Base-by-base conservation (phyloP, 352 stramenopile species). In the Globisporangium orthogonon region DNA sequence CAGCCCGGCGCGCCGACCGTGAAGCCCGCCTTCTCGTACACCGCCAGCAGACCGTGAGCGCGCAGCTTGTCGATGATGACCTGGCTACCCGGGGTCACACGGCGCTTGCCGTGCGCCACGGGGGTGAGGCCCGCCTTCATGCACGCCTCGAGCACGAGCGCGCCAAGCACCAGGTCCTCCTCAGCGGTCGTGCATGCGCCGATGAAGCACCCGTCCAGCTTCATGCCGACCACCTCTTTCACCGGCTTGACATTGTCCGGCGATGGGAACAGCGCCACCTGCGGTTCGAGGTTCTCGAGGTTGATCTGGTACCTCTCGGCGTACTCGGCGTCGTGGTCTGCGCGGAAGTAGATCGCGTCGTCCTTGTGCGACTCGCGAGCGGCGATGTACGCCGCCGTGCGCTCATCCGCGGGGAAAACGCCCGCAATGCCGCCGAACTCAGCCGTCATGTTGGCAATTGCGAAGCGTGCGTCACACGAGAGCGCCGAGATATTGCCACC, bases 371-470 rank as follows among this genome's bases (percentile, higher is more conserved):
- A 74, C 14, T 70, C 64, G 29, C 83, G 81, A 14, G 40, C 40
- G 40, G 15, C 17, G 40, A 94, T 84, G 76, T 91, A 94, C 33
- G 81, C 83, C 15, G 80, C 79, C 15, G 40, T 94, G 61, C 69
- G 74, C 53, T 78, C 82, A 52, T 94, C 84, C 0, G 76, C 82
- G 5, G 80, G 76, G 69, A 94, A 94, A 39, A 94, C 78, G 29
- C 84, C 84, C 17, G 84, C 84, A 47, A 94, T 94, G 28, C 82
- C 84, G 30, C 84, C 84, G 61, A 92, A 94, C 63, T 94, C 84
- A 45, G 82, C 79, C 45, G 78, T 86, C 84, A 94, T 94, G 76
- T 94, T 94, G 49, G 62, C 73, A 53, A 94, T 91, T 14, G 84
- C 83, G 50, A 94, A 94, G n/a, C 84, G 84, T 23, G 82, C 82